Conservation (phyloP, 306 rosid species). For the Quercus mongolica region DNA sequence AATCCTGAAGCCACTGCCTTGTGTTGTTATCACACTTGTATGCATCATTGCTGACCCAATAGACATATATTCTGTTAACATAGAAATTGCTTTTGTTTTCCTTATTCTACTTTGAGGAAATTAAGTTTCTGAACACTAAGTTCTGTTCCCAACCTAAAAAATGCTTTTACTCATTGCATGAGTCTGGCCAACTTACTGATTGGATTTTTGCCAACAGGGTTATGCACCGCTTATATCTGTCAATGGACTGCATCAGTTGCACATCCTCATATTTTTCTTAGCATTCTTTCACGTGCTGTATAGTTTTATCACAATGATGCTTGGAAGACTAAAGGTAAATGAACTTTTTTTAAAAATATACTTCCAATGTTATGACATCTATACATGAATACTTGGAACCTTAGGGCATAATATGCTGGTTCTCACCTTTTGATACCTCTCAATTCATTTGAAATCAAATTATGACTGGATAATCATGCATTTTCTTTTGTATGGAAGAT, state of each 20-base stretch:
- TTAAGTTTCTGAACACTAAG: not conserved
- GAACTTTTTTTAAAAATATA: not conserved
- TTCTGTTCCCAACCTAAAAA: not conserved
- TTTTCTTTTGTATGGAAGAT: not conserved
- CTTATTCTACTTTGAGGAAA: not conserved
- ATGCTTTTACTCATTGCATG: not conserved
- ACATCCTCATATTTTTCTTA: conserved; percentile 92
- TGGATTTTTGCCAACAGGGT: conserved; percentile 48
- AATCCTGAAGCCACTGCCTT: not conserved
- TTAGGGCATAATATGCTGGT: conserved; percentile 3
- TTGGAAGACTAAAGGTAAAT: conserved; percentile 88
- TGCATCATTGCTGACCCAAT: not conserved
- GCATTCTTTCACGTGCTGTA: conserved; percentile 83
- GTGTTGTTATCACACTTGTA: not conserved
- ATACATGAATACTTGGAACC: not conserved
- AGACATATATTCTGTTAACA: not conserved
- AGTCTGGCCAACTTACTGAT: not conserved
- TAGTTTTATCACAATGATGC: conserved; percentile 93
- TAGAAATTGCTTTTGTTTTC: not conserved
- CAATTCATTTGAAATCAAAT: not conserved
- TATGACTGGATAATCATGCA: not conserved
- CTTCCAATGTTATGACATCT: not conserved
- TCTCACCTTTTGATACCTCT: not conserved
- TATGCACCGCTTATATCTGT: conserved; percentile 65
- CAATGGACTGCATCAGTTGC: conserved; percentile 87